A percentile compares a stretch with the other conserved stretches of the same genome.
These are phyloP conservation scores for Kalmanozyma brasiliensis DNA, from an alignment of 1,284 basidiomycete genomes.

Conservation along the genomic window DNA sequence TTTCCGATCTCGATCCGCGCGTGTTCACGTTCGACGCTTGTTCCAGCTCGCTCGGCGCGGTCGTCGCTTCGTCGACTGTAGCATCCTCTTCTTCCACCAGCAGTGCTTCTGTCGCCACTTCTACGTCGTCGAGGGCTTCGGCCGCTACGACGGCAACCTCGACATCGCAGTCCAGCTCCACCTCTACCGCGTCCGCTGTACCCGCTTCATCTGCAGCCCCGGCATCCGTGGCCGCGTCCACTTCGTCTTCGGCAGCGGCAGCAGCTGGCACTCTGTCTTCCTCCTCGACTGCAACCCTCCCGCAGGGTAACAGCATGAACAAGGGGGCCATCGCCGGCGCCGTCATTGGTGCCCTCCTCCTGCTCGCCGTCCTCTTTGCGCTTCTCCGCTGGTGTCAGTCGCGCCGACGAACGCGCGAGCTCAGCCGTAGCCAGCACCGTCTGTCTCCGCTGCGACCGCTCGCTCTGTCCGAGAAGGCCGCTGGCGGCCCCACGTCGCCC, in stretches of 20 bases:
- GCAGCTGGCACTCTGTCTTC: constrained; percentile 7
- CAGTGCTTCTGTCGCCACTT: not conserved
- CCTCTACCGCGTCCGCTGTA: too few relatives aligned
- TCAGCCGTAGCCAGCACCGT: constrained; percentile 9
- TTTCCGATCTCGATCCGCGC: constrained; percentile 10
- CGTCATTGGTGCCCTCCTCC: constrained; percentile 10
- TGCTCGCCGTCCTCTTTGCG: constrained; percentile 6
- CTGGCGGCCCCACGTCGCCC: not conserved
- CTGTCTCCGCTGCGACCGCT: constrained; percentile 9
- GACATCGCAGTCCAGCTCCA: not conserved
- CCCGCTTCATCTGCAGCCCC: not conserved
- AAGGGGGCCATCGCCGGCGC: constrained; percentile 20
- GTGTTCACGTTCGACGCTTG: constrained; percentile 17
- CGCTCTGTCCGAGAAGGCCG: constrained; percentile 8
- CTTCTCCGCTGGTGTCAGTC: constrained; percentile 23
- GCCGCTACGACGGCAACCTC: not conserved
- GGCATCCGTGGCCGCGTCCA: not conserved
- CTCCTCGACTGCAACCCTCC: not conserved
- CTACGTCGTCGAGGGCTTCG: not conserved
- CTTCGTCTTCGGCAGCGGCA: constrained; percentile 2
- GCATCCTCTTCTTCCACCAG: not conserved
- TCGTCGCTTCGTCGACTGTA: not conserved
- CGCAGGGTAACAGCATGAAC: constrained; percentile 4
- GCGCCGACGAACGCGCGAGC: constrained; percentile 10
- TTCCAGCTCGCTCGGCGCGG: not conserved